Conservation (phyloP, 1,139 yeast species). For the Yamadazyma songkhlaensis region DNA sequence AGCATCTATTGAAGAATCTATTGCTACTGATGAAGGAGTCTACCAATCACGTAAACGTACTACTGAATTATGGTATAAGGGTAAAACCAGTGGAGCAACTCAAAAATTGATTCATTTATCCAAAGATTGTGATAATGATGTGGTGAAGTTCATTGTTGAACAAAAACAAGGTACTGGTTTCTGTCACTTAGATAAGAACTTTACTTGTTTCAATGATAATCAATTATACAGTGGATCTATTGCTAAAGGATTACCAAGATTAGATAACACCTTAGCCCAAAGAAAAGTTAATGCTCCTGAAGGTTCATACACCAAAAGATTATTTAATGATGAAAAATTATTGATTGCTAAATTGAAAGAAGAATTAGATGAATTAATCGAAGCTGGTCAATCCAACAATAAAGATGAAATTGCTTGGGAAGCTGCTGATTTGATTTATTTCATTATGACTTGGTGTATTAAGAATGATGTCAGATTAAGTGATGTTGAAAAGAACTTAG, state of each 20-base stretch:
- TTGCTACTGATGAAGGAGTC: conserved; percentile 81
- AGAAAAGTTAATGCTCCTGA: conserved; percentile 68
- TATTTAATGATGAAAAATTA: conserved; percentile 73
- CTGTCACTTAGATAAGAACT: conserved; percentile 77
- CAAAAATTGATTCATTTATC: conserved; percentile 67
- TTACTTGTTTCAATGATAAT: conserved; percentile 66
- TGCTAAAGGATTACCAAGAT: conserved; percentile 57
- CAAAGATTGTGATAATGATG: conserved; percentile 90
- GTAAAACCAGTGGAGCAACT: conserved; percentile 92
- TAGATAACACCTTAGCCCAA: conserved; percentile 62
- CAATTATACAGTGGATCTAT: conserved; percentile 43
- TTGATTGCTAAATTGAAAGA: conserved; percentile 86
- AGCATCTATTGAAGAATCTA: conserved; percentile 78
- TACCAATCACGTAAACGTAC: conserved; percentile 88
- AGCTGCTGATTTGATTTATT: conserved; percentile 92
- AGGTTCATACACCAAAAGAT: conserved; percentile 89
- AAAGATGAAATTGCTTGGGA: conserved; percentile 85
- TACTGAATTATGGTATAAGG: conserved; percentile 90
- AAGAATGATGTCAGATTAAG: conserved; percentile 74
- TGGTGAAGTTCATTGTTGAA: conserved; percentile 79
- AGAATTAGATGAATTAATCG: conserved; percentile 94
- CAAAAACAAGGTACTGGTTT: conserved; percentile 78
- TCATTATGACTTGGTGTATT: conserved; percentile 83
- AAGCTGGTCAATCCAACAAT: conserved; percentile 57
- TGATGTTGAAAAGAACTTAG: conserved; percentile 83